Base-by-base conservation (phyloP, 1,284 basidiomycete genomes). In the Sporisorium graminicola region DNA sequence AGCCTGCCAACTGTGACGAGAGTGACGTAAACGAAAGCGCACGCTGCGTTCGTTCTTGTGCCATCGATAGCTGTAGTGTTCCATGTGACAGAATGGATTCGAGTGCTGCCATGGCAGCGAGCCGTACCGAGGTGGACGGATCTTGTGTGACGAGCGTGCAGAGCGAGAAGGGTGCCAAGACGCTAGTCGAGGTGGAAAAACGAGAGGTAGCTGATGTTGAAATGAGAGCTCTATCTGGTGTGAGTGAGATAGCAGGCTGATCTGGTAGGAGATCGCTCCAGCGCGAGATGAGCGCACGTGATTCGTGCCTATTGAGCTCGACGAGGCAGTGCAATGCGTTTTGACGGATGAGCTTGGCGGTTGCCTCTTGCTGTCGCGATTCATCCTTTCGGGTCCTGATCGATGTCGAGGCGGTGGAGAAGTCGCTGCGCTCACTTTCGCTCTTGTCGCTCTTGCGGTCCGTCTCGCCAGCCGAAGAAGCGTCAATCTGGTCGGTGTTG, bases 361-460 rank as follows among this genome's bases (percentile, higher is more conserved):
- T 57, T 3, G 74, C 24, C 18, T 71, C 65, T 13, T 53, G 61
- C 35, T 67, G 60, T 3, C 74, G 66, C 1, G 58, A 58, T 14
- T 67, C 68, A 26, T 71, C 61, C n/a, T 57, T 70, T 26, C 63
- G 47, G 4, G 55, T 37, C 9, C 61, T 29, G 5, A 26, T 58
- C 6, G 53, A 40, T 4, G 31, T 58, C 26, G 71, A 74, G 43
- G 52, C 37, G 33, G 49, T 50, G 42, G 71, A 74, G 51, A 74
- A 55, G 57, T 69, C 66, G 35, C 72, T 74, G 1, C 51, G 62
- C n/a, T 74, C 72, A 55, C 62, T 65, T 56, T 69, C 66, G 52
- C 72, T 74, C 14, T 74, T 64, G 40, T 74, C 65, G 58, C 71
- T 74, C 24, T 58, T 62, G 27, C 65, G 53, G 6, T 73, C 70